A percentile compares a stretch with the other conserved stretches of the same genome.
phyloP scores from a whole-genome alignment of 306 rosid genomes.

The Leucaena leucocephala region DNA sequence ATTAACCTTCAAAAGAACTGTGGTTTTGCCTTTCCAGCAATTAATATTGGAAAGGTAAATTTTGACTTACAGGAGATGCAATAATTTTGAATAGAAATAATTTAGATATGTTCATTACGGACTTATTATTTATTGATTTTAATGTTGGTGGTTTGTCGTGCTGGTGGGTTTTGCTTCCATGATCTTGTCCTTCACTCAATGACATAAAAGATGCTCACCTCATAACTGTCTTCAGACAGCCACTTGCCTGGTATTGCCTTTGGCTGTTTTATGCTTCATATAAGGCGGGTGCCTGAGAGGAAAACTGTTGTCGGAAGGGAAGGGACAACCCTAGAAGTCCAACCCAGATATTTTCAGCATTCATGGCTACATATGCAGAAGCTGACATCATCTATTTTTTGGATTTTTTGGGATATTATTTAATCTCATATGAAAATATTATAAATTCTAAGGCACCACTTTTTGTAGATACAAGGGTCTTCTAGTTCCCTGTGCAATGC shows the following conservation, averaged over 20 bases:
- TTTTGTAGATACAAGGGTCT: conserved; percentile 11
- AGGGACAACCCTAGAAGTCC: background rate
- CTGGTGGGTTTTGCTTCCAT: conserved; percentile 6
- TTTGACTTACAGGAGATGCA: background rate
- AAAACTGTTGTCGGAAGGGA: background rate
- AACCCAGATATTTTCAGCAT: background rate
- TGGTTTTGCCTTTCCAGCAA: background rate
- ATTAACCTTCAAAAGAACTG: background rate
- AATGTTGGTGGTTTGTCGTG: background rate
- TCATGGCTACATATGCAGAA: background rate
- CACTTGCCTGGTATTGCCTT: background rate
- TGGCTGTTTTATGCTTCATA: background rate
- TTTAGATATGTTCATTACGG: background rate
- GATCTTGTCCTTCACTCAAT: background rate
- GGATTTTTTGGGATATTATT: background rate
- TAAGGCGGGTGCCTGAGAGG: background rate
- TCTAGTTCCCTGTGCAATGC: conserved; percentile 30
- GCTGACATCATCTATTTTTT: background rate
- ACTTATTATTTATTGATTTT: background rate
- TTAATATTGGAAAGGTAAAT: conserved; percentile 1
- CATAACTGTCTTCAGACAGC: background rate
- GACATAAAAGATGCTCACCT: background rate
- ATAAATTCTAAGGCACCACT: background rate
- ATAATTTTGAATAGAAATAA: background rate
- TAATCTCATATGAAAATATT: conserved; percentile 19